phyloP scores from a whole-genome alignment of 768 basidiomycete species.

The Podaxis pistillaris region DNA sequence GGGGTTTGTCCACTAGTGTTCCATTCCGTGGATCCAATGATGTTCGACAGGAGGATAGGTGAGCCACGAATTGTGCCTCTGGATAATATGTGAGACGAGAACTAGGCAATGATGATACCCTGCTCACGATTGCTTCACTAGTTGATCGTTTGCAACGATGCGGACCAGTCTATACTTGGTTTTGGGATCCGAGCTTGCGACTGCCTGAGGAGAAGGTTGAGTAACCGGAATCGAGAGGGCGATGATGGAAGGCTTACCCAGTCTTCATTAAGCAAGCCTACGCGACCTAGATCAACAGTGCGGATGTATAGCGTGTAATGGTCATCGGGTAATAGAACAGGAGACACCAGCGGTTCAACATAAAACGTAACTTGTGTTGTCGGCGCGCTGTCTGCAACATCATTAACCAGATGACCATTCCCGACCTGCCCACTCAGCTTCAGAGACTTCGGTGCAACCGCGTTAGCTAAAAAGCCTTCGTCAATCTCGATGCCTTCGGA shows the following conservation, averaged over 20 bases:
- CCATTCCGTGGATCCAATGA: constrained; percentile 32
- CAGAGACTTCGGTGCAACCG: constrained; percentile 24
- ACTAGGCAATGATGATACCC: neutral
- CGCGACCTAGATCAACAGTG: constrained; percentile 58
- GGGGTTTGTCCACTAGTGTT: constrained; percentile 13
- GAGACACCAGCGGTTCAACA: constrained; percentile 31
- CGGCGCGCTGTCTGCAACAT: constrained; percentile 7
- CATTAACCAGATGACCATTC: neutral
- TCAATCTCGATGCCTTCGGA: constrained; percentile 63
- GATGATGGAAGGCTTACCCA: constrained; percentile 52
- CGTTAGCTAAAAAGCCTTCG: constrained; percentile 65
- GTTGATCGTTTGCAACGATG: constrained; percentile 49
- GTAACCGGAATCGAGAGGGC: constrained; percentile 1
- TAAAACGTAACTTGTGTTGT: constrained; percentile 15
- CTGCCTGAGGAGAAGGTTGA: constrained; percentile 39
- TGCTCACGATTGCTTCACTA: constrained; percentile 36
- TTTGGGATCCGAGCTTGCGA: constrained; percentile 39
- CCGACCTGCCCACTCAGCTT: constrained; percentile 2
- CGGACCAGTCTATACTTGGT: constrained; percentile 52
- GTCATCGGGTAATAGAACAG: constrained; percentile 37
- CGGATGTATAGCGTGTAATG: constrained; percentile 60
- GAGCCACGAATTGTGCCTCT: constrained; percentile 44
- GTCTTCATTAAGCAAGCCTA: constrained; percentile 71
- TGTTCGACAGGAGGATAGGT: constrained; percentile 55
- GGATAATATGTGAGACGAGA: constrained; percentile 5